Percentiles rank a stretch among this genome's conserved stretches.
phyloP scores from a whole-genome alignment of 2,329 filamentous ascomycete species.

The Aspergillus melleus region DNA sequence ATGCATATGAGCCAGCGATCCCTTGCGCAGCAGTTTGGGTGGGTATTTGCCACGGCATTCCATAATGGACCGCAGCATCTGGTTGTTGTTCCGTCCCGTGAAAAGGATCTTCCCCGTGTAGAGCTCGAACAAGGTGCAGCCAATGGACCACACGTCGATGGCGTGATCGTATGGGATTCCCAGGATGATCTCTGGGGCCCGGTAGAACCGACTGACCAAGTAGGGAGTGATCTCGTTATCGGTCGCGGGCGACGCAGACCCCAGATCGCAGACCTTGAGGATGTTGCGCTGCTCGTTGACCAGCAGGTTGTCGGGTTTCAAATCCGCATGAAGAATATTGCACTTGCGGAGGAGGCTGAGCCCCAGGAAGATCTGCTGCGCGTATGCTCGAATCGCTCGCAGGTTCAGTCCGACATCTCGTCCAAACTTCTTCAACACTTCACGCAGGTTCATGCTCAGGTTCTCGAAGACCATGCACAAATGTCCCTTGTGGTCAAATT shows the following conservation, averaged over 20 bases:
- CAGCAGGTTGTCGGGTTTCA: conserved; percentile 97
- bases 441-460: conserved; percentile 84
- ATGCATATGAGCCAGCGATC: conserved; percentile 72
- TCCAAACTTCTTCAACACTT: conserved; percentile 93
- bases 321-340: conserved; percentile 90
- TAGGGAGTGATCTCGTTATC: conserved; percentile 94
- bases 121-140: conserved; percentile 93
- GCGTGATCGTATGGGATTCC: conserved; percentile 95
- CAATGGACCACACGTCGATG: conserved; percentile 97
- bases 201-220: conserved; percentile 94
- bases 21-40: conserved; percentile 81
- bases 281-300: conserved; percentile 81
- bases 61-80: conserved; percentile 96
- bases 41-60: conserved; percentile 92
- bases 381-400: conserved; percentile 81
- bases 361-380: conserved; percentile 90
- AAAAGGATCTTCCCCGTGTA: conserved; percentile 98
- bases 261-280: conserved; percentile 93
- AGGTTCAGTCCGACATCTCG: conserved; percentile 92
- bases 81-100: conserved; percentile 92
- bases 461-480: conserved; percentile 97
- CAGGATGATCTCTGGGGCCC: conserved; percentile 93
- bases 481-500: conserved; percentile 93
- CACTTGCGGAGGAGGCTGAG: conserved; percentile 85
- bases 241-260: conserved; percentile 87